Evolutionary conservation across 345 rosid genomes (phyloP), one percentile per base, ranked within the genome.

Genomic region (Laguncularia racemosa): DNA sequence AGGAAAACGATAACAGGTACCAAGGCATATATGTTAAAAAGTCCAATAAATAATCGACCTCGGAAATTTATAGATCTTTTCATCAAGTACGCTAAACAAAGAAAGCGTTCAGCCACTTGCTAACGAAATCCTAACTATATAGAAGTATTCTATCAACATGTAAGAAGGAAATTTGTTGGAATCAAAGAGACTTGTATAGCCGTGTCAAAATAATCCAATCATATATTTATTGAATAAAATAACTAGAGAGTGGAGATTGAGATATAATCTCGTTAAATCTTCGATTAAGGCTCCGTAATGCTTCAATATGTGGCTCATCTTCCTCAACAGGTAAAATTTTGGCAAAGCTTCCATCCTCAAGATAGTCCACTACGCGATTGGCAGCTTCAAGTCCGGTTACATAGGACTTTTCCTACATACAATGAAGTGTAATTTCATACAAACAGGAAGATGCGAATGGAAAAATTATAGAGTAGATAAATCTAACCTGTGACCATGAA

Each of bases 361-460:
- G 71, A 51, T 69, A 66, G 65, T 77, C 82, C 5, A 78, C 73
- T 40, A 63, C 83, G 20, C 62, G 50, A 60, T 81, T 83, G 1
- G 82, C 81, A 3, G 85, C 80, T 64, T 77, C 93, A 0, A 73
- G 73, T 28, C 86, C 89, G 0, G 74, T 75, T 18, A 79, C 85
- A 48, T 72, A 77, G 20, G 81, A 71, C 55, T 71, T 85, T 65
- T 83, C 89, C 83, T 78, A 68, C 62, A 4, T 6, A 48, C 18
- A 23, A 17, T 21, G 11, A 1, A 47, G 2, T 0, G 16, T 14
- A 47, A 15, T 47, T 47, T 48, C 21, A 54, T 9, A 33, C 14
- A 60, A 43, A 44, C 20, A 44, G 4, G 38, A 53, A 46, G 14
- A 44, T 15, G n/a, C 15, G 16, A 49, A 19, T 16, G 46, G 15